Base-by-base conservation (phyloP, 176 grass and related monocot genomes). In the Oryza brachyantha region DNA sequence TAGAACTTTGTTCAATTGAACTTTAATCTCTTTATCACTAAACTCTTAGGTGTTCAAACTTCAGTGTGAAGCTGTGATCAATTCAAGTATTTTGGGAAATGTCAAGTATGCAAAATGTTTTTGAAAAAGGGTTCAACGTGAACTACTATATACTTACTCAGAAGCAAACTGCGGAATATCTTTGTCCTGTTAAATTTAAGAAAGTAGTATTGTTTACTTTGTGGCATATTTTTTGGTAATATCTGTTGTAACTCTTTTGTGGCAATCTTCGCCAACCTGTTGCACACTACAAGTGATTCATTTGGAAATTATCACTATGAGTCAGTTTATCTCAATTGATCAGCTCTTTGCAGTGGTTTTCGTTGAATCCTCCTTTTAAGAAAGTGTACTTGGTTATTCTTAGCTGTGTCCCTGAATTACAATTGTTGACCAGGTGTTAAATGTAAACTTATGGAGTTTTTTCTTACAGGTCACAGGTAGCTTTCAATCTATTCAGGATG, bases 401-500 rank as follows among this genome's bases (percentile, higher is more conserved):
- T 48, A 60, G 11, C 57, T 69, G 14, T 48, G 50, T 70, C 61
- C 29, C 40, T 61, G 37, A 48, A 65, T 52, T 28, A 66, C 3
- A 14, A 84, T 22, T 86, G 42, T 37, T 64, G 57, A 70, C 39
- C 37, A 55, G 50, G 76, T 77, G 61, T 50, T 54, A 71, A 29
- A 83, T 68, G 28, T 73, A 67, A 67, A 84, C 29, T 41, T 67
- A 31, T 89, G 29, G 57, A 48, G 45, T 70, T 13, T 48, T 50
- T 71, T 76, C 71, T 89, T 68, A 39, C 81, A 93, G 91, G 87
- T 90, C 72, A 90, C 84, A 29, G 87, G 91, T 79, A 84, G 77
- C 57, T 90, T 93, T 52, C 87, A 90, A 60, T 89, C 87, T 70
- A 86, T 93, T 68, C 87, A 90, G 14, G 87, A 93, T 85, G 91